A percentile compares a stretch with the other conserved stretches of the same genome.
Conservation (phyloP, 176 grass and related monocot genomes). For the Aegilops umbellulata region DNA sequence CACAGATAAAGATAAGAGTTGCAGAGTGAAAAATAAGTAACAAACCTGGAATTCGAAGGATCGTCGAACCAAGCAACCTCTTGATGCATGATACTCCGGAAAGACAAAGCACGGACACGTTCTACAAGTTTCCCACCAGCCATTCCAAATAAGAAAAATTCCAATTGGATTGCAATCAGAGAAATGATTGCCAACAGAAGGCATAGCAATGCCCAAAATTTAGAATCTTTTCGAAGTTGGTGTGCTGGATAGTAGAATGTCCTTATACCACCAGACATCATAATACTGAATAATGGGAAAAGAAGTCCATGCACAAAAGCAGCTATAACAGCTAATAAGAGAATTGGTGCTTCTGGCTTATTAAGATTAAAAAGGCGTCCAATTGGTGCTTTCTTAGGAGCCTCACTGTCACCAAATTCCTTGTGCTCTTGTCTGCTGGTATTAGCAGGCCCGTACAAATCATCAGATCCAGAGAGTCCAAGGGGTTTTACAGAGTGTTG, state of each 20-base stretch:
- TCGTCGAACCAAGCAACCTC: conserved; percentile 87
- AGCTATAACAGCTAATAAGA: conserved; percentile 55
- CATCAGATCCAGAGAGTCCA: conserved; percentile 6
- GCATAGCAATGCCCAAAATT: conserved; percentile 63
- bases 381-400: conserved; percentile 42
- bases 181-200: conserved; percentile 44
- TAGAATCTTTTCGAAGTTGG: conserved; percentile 61
- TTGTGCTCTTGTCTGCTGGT: background rate
- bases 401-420: conserved; percentile 9
- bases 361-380: conserved; percentile 53
- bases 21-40: background rate
- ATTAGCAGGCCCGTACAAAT: conserved; percentile 11
- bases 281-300: conserved; percentile 61
- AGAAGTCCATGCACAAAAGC: conserved; percentile 66
- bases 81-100: conserved; percentile 65
- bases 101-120: conserved; percentile 65
- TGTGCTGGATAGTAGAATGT: conserved; percentile 63
- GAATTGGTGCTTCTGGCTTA: conserved; percentile 66
- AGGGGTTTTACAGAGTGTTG: conserved; percentile 19
- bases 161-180: conserved; percentile 49
- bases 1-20: conserved; percentile 8
- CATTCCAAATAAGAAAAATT: conserved; percentile 78
- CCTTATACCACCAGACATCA: conserved; percentile 71
- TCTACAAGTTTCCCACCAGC: conserved; percentile 80
- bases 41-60: conserved; percentile 75